Conservation (phyloP, 73 alveolate species). For the Tetrahymena malaccensis region DNA sequence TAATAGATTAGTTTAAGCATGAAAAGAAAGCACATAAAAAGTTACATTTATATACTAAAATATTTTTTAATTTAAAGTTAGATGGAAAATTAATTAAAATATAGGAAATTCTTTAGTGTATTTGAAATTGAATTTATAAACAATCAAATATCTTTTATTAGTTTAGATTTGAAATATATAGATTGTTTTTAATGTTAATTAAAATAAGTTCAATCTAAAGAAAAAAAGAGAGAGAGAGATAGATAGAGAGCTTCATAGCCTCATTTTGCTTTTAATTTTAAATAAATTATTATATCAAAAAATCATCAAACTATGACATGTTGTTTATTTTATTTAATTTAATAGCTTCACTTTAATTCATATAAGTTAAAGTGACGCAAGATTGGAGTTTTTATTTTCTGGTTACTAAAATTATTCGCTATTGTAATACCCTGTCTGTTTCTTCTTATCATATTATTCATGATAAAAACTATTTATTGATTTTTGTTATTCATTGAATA, state of each 20-base stretch:
- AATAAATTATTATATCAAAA: too few species aligned
- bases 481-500: slow-evolving; percentile 49
- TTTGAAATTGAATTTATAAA: not conserved
- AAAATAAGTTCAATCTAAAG: not conserved
- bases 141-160: not conserved
- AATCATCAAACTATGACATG: not conserved
- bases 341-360: slow-evolving; percentile 3
- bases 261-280: too few species aligned
- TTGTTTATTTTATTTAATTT: not conserved
- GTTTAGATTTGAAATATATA: not conserved
- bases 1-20: not conserved
- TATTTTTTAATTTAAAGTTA: too few species aligned
- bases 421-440: not conserved
- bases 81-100: not conserved
- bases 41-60: not conserved
- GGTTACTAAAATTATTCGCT: not conserved
- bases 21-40: not conserved
- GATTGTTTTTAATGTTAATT: too few species aligned
- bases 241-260: not conserved
- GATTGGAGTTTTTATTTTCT: slow-evolving; percentile 17
- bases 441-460: slow-evolving; percentile 46
- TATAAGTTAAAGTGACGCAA: slow-evolving; percentile 6
- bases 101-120: not conserved
- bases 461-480: slow-evolving; percentile 35
- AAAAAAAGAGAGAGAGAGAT: too few species aligned